Base-by-base conservation (phyloP, 2,329 filamentous ascomycete genomes). In the Epichloe aotearoae region DNA sequence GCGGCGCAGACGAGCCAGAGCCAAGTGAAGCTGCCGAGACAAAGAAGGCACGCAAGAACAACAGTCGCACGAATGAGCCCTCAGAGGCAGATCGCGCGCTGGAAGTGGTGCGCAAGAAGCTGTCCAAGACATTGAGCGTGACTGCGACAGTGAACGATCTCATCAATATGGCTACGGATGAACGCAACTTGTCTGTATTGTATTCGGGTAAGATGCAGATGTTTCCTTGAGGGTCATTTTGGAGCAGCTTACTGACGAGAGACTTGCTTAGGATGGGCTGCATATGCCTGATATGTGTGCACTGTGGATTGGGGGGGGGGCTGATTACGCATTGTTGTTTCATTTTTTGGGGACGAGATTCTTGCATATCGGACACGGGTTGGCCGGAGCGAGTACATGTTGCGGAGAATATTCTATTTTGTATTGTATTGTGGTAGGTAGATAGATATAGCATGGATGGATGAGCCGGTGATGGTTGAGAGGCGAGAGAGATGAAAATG, bases 101-200 rank as follows among this genome's bases (percentile, higher is more conserved):
- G 51, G 88, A 89, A 52, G 86, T 97, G 20, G 93, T 99, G 51
- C 82, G 87, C 63, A 97, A 96, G 78, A 99, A 99, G 71, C 68
- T 99, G 58, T 87, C 85, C 55, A 95, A 95, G 74, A 90, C 87
- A 2, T 68, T 98, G 63, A 98, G 91, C 64, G 91, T 95, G 17
- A 87, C 86, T 50, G 94, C 93, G 3, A 96, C 89, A 14, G 93
- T 98, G 50, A 97, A 96, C 62, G 93, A 98, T 63, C 69, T 98
- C 56, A 98, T 98, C 56, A 93, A 96, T 64, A 86, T 95, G 69
- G 91, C 93, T 7, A 91, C 86, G 2, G 93, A 98, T 66, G 90
- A 95, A 70, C 79, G 80, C 57, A 96, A 98, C 63, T 66, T 99
- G 61, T 91, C 93, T 2, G 83, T 96, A 41, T 69, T 99, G 59